Base-by-base conservation (phyloP, 106 monocot species). In the Phalaenopsis equestris region DNA sequence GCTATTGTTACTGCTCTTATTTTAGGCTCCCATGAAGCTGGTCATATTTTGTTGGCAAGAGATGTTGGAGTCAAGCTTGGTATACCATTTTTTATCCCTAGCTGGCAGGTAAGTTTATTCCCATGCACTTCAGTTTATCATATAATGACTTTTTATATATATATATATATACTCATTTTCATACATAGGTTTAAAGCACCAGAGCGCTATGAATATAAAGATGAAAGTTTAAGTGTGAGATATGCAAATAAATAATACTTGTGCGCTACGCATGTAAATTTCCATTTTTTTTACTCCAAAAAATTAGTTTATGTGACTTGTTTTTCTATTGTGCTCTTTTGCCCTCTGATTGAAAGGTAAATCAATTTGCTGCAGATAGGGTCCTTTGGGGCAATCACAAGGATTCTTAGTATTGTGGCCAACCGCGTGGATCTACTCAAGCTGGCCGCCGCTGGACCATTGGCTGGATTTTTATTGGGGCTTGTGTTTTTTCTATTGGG, bases 381-480 rank as follows among this genome's bases (percentile, higher is more conserved):
- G 19, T 94, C 92, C 17, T 98, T 92, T 91, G 98, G 98, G 75
- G 87, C 98, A 55, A 94, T 98, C 77, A 98, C 98, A 68, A 89
- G 98, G 77, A 98, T 94, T 57, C 12, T 87, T 21, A 98, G 78
- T 81, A 94, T 94, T 57, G 87, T 98, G 48, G 41, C 81, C 68
- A 98, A 88, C 64, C 90, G 98, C 55, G 84, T 92, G 83, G 92
- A 91, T 42, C 89, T 98, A 73, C 79, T 99, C 48, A 94, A 89
- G 81, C 81, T 99, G 45, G 89, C 91, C 77, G 94, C 90, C 80
- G 92, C 94, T 70, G 98, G 98, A 57, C 98, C 98, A 39, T 74
- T 94, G 72, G 90, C 87, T 82, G 98, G 98, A 76, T 99, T 91
- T 80, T 84, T 83, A 1, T 57, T 91, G 55, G 98, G 94, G 24